Evolutionary conservation across 805 yeast genomes (phyloP).

Genomic region (Wickerhamomyces alni): DNA sequence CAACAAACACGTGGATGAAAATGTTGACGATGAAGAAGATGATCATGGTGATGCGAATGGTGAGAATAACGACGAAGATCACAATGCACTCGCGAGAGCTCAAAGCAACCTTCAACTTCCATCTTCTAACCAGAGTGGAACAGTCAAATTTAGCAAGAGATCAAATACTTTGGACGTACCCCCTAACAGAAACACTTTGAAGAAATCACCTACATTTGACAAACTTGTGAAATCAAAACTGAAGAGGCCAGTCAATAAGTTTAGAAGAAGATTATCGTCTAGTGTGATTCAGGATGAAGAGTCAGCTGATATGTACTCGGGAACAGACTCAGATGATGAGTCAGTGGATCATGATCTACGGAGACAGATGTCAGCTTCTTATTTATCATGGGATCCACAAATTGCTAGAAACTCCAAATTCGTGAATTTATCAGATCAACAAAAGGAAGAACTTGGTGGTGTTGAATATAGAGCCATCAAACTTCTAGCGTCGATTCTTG

Average conservation of each 20-base stretch:
- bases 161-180: slow-evolving; percentile 43
- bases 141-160: slow-evolving; percentile 33
- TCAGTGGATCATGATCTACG: slow-evolving; percentile 18
- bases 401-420: slow-evolving; percentile 92
- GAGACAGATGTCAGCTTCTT: slow-evolving; percentile 48
- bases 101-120: slow-evolving; percentile 31
- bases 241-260: slow-evolving; percentile 22
- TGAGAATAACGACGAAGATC: slow-evolving; percentile 1
- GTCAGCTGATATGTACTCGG: slow-evolving; percentile 22
- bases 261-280: slow-evolving; percentile 23
- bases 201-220: slow-evolving; percentile 45
- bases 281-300: slow-evolving; percentile 17
- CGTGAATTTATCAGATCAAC: slow-evolving; percentile 71
- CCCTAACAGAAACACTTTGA: slow-evolving; percentile 18
- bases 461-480: slow-evolving; percentile 92
- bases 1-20: slow-evolving; percentile 1
- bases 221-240: slow-evolving; percentile 29
- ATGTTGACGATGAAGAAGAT: slow-evolving; percentile 2
- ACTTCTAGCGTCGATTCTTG: slow-evolving; percentile 58
- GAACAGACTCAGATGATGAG: slow-evolving; percentile 4
- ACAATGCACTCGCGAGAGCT: slow-evolving; percentile 23
- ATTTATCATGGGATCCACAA: slow-evolving; percentile 86
- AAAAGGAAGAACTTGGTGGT: slow-evolving; percentile 94
- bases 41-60: slow-evolving; percentile 2
- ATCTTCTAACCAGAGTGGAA: slow-evolving; percentile 30